Evolutionary conservation across 805 yeast genomes (phyloP), one percentile per base, ranked within the genome.

Genomic region (Yamadazyma laniorum): DNA sequence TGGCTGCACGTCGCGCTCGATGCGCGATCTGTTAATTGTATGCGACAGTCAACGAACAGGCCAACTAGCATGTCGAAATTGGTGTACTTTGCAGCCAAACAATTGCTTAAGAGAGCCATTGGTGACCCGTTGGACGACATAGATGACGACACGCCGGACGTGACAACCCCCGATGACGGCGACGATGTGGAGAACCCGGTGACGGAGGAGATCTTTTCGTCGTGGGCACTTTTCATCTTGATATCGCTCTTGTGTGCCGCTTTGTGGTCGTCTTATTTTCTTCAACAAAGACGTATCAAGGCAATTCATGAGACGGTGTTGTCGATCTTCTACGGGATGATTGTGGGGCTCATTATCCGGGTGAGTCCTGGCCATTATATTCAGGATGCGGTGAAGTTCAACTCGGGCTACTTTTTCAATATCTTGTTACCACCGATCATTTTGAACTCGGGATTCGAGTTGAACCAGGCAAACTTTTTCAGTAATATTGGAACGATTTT

Each of bases 241-340:
- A 59, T 93, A 34, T 78, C 85, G 40, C 69, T 93, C 31, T 67
- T 93, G 32, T 84, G 91, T 42, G 76, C 90, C 6, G 96, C 99
- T 0, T 67, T 93, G 36, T 93, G 97, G 97, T 87, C 96, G 3
- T 83, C 95, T 21, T 93, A 91, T 63, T 91, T 85, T 57, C 70
- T 93, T 34, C 96, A 91, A 55, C 96, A 88, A 53, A 77, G 87
- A 51, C 75, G 93, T 48, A 91, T 93, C 52, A 90, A 87, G 61
- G 95, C 96, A 3, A 79, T 93, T n/a, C 99, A 93, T 62, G 99
- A 93, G 65, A 93, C 99, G 0, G 98, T 93, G 27, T 67, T 95
- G 31, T 88, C 98, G 1, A 93, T 93, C 42, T 89, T 93, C 58
- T 89, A 91, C 52, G 99, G 99, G 15, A 90, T 88, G 98, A 72